These are phyloP conservation scores for Termitomyces sp. DNA, from an alignment of 768 basidiomycete species.

Conservation along the genomic window DNA sequence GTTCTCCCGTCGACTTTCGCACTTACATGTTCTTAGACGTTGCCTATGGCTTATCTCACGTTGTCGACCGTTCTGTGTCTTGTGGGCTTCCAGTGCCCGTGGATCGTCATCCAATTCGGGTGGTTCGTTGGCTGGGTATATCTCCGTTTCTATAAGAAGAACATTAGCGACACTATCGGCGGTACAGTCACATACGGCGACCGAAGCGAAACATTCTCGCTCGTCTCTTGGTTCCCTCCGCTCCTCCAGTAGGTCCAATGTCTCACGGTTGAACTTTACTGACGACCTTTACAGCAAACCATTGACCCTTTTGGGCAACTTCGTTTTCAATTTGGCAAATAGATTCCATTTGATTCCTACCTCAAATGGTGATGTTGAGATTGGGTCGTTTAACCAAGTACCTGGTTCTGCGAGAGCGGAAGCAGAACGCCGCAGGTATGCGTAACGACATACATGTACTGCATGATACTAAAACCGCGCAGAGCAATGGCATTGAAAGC, in stretches of 20 bases:
- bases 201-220: conserved; percentile 92
- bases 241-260: conserved; percentile 71
- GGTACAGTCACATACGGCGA: conserved; percentile 82
- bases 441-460: not conserved
- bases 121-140: conserved; percentile 97
- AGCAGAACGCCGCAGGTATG: conserved; percentile 88
- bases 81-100: conserved; percentile 83
- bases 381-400: conserved; percentile 63
- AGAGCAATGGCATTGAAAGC: conserved; percentile 97
- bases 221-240: conserved; percentile 96
- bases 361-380: conserved; percentile 59
- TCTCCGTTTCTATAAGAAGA: conserved; percentile 95
- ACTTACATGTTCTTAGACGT: conserved; percentile 42
- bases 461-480: conserved; percentile 7
- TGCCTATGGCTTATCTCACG: conserved; percentile 94
- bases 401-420: conserved; percentile 92
- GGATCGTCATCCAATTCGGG: conserved; percentile 96
- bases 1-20: not conserved
- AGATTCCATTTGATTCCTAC: conserved; percentile 74
- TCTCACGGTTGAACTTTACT: not conserved
- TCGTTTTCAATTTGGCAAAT: conserved; percentile 60
- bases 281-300: conserved; percentile 48
- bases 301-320: conserved; percentile 60
- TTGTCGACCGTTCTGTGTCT: conserved; percentile 83
- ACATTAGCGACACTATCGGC: conserved; percentile 54